Percentiles rank a stretch among this genome's conserved stretches.
Evolutionary conservation across 768 basidiomycete species (phyloP).

Genomic region (Boletus edulis): DNA sequence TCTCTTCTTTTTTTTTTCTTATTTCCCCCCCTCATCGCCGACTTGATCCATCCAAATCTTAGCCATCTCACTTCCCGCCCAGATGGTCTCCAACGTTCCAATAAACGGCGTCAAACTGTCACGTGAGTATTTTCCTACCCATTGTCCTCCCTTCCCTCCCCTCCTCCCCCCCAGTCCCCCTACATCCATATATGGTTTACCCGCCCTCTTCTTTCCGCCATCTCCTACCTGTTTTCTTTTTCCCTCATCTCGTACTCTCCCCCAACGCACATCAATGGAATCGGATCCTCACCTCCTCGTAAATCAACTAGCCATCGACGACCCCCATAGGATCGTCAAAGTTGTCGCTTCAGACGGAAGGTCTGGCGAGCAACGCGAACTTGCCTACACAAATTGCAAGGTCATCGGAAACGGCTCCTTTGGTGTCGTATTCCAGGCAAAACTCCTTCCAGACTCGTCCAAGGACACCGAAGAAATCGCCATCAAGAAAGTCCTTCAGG

Average conservation of each 20-base stretch:
- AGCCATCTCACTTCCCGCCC: conserved; percentile 12
- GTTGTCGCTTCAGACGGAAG: conserved; percentile 96
- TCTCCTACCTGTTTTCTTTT: conserved; percentile 35
- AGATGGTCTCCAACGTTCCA: conserved; percentile 75
- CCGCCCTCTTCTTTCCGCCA: conserved; percentile 23
- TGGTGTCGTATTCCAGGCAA: conserved; percentile 97
- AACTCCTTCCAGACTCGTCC: conserved; percentile 62
- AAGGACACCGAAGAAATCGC: conserved; percentile 85
- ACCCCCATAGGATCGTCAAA: conserved; percentile 94
- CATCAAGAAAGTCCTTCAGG: conserved; percentile 99
- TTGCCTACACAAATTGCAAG: conserved; percentile 96
- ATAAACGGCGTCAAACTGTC: conserved; percentile 88
- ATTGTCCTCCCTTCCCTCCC: conserved; percentile 13
- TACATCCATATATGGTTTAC: conserved; percentile 29
- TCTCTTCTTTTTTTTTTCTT: neutral
- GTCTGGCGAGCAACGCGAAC: conserved; percentile 80
- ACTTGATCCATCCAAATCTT: conserved; percentile 6
- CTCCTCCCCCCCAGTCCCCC: conserved; percentile 11
- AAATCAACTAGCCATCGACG: conserved; percentile 70
- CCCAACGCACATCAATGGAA: conserved; percentile 22
- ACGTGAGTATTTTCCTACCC: conserved; percentile 49
- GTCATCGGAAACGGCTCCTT: conserved; percentile 99
- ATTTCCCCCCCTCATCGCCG: conserved; percentile 11
- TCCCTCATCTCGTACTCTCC: conserved; percentile 31
- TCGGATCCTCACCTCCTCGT: conserved; percentile 23